Conservation (phyloP, 2,329 filamentous ascomycete genomes). For the Fusarium sp. region DNA sequence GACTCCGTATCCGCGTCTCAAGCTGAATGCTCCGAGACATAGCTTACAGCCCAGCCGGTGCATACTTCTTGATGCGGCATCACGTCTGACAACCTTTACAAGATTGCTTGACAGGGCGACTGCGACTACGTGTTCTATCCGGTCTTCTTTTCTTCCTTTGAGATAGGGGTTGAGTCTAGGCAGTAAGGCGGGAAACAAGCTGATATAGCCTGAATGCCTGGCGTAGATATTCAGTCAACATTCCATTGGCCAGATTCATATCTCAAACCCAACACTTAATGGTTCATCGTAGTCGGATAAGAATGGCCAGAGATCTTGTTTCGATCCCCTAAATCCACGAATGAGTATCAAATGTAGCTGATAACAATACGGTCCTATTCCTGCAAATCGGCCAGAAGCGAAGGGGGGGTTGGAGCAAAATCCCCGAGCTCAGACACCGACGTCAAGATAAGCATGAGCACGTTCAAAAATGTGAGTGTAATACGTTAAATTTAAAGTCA, state of each 20-base stretch:
- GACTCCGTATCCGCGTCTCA: constrained; percentile 14
- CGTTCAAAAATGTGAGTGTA: background rate
- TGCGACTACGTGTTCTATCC: constrained; percentile 8
- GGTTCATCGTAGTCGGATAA: constrained; percentile 7
- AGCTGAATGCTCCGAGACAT: constrained; percentile 34
- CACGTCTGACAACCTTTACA: constrained; percentile 18
- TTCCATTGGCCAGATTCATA: constrained; percentile 9
- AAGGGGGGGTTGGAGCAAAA: background rate
- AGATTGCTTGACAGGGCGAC: background rate
- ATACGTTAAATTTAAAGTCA: background rate
- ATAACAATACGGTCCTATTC: constrained; percentile 3
- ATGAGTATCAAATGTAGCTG: constrained; percentile 3
- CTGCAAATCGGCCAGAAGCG: background rate
- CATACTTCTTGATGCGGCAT: constrained; percentile 23
- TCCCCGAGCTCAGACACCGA: background rate
- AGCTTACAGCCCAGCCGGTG: constrained; percentile 9
- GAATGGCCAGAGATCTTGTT: constrained; percentile 4
- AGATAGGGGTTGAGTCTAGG: constrained; percentile 8
- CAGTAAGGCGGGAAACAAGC: constrained; percentile 9
- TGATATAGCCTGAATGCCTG: constrained; percentile 3
- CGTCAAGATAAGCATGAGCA: constrained; percentile 23
- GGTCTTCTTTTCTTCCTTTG: constrained; percentile 27
- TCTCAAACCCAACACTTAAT: constrained; percentile 18
- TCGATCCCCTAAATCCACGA: background rate
- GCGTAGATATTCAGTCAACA: background rate